Evolutionary conservation across 2,329 filamentous ascomycete genomes (phyloP), one percentile per base, ranked within the genome.

Genomic region (Daldinia sp.): DNA sequence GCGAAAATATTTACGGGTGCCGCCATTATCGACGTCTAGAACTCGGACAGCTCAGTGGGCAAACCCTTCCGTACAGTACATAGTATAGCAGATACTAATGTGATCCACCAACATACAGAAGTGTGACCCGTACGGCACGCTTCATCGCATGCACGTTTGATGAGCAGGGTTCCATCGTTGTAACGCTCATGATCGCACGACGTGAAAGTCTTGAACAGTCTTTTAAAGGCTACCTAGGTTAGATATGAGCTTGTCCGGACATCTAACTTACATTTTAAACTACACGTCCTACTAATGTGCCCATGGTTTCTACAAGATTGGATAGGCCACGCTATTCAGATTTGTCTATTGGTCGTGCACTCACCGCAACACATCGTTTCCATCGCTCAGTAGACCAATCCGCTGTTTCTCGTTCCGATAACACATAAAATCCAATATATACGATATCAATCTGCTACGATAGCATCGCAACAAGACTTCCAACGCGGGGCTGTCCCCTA

Each of bases 11-110:
- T 61, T 55, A 43, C 63, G 49, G 58, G 52, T 65, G 52, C 54
- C 63, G 66, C 61, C 52, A 58, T 63, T 67, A 65, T 65, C 62
- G 62, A 67, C 64, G 56, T 65, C 61, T 58, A 64, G 58, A 64
- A 57, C 48, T 45, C 53, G 11, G 32, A n/a, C 25, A 21, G 30
- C 17, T 48, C 34, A 51, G 50, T 59, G 32, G 41, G 53, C 45
- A 39, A 57, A 50, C 30, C 30, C 55, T 34, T 43, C 58, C 37
- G 51, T 58, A 65, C 52, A 63, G 52, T 62, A 61, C 56, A 65
- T 48, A 63, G 52, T 62, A 61, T 37, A 43, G 7, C 34, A 39
- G 15, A 48, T 21, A 21, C 17, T 37, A 21, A 56, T 49, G 32
- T 32, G 13, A 45, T 57, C 52, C 63, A 59, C 45, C 48, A 55